Conservation (phyloP, 192 early-diverging fungal genomes). For the Linderina pennispora region DNA sequence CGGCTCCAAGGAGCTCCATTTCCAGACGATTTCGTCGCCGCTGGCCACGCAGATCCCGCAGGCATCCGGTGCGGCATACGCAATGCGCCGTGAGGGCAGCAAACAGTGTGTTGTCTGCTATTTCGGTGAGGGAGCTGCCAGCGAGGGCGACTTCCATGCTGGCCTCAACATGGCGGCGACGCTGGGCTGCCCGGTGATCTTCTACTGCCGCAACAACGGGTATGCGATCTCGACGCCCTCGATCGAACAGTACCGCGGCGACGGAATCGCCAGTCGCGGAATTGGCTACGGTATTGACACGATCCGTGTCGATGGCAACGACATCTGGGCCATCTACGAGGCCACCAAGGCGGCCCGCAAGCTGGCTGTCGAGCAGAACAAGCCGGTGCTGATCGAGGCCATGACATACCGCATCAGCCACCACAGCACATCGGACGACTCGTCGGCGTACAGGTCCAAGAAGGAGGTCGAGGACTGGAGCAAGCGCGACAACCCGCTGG, state of each 20-base stretch:
- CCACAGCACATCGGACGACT: constrained; percentile 98
- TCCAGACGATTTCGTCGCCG: constrained; percentile 96
- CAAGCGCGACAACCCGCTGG: constrained; percentile 81
- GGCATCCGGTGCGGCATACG: constrained; percentile 92
- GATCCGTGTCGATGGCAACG: constrained; percentile 97
- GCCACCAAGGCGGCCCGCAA: constrained; percentile 78
- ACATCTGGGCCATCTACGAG: constrained; percentile 96
- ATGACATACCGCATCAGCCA: constrained; percentile 98
- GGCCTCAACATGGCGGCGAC: constrained; percentile 97
- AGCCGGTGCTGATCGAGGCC: constrained; percentile 92
- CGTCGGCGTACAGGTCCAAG: constrained; percentile 88
- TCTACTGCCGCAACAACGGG: constrained; percentile 98
- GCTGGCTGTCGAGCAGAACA: constrained; percentile 72
- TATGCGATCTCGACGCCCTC: constrained; percentile 97
- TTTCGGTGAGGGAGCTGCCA: constrained; percentile 98
- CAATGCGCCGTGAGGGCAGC: constrained; percentile 73
- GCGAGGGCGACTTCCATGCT: constrained; percentile 97
- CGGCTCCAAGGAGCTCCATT: constrained; percentile 73
- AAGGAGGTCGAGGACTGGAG: constrained; percentile 89
- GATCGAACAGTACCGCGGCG: constrained; percentile 93
- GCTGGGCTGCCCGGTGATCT: constrained; percentile 83
- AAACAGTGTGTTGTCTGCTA: constrained; percentile 85
- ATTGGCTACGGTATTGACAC: constrained; percentile 98
- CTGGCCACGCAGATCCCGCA: constrained; percentile 98
- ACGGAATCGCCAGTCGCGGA: constrained; percentile 92